phyloP scores from a whole-genome alignment of 2,329 filamentous ascomycete genomes.

The Fusarium drepaniforme region DNA sequence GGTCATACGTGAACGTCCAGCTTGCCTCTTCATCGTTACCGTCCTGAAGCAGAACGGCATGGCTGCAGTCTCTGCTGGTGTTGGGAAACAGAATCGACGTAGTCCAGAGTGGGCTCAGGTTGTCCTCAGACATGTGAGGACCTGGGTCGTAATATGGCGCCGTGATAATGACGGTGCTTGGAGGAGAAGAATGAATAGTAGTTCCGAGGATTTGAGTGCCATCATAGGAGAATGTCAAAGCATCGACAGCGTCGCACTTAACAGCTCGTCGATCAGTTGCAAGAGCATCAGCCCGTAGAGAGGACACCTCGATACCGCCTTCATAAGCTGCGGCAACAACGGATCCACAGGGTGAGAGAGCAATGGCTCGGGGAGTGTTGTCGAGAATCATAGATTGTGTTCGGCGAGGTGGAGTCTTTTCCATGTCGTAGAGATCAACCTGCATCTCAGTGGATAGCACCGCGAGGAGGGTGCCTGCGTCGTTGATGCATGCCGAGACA shows the following conservation, averaged over 20 bases:
- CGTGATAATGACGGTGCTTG: slow-evolving; percentile 81
- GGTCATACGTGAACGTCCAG: slow-evolving; percentile 85
- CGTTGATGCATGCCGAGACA: slow-evolving; percentile 80
- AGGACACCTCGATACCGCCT: slow-evolving; percentile 89
- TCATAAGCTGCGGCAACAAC: slow-evolving; percentile 89
- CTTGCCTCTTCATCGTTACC: slow-evolving; percentile 73
- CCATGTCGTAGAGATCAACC: slow-evolving; percentile 86
- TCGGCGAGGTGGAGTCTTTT: slow-evolving; percentile 72
- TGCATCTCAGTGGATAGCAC: slow-evolving; percentile 86
- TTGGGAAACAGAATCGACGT: slow-evolving; percentile 88
- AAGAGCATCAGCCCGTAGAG: slow-evolving; percentile 73
- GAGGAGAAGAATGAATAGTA: slow-evolving; percentile 72
- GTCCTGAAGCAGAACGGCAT: slow-evolving; percentile 77
- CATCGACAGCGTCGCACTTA: slow-evolving; percentile 82
- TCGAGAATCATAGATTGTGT: slow-evolving; percentile 83
- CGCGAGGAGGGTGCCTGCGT: slow-evolving; percentile 81
- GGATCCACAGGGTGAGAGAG: slow-evolving; percentile 83
- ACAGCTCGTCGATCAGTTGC: slow-evolving; percentile 79
- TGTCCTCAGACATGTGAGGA: slow-evolving; percentile 72
- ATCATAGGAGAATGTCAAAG: slow-evolving; percentile 80
- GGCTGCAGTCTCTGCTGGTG: slow-evolving; percentile 82
- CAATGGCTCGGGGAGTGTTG: slow-evolving; percentile 81
- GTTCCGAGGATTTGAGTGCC: slow-evolving; percentile 84
- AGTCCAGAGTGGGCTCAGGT: slow-evolving; percentile 83
- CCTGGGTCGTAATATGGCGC: slow-evolving; percentile 84